phyloP scores from a whole-genome alignment of 768 basidiomycete species.

The Imleria badia region DNA sequence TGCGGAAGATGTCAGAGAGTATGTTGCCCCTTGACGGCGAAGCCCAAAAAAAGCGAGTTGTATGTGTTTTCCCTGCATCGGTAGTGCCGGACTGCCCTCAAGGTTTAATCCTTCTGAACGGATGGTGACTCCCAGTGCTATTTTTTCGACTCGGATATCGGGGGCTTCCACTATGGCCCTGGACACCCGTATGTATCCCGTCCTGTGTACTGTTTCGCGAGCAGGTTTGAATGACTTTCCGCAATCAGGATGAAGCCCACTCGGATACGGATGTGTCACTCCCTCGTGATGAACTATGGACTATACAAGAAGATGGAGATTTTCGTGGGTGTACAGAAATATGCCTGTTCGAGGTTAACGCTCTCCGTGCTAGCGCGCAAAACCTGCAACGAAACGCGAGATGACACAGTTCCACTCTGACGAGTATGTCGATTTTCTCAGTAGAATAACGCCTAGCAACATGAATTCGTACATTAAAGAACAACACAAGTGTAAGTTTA shows the following conservation, averaged over 20 bases:
- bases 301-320: conserved; percentile 99
- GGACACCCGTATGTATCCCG: conserved; percentile 77
- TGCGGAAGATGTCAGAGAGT: conserved; percentile 33
- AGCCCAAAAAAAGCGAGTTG: conserved; percentile 81
- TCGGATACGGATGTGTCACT: conserved; percentile 98
- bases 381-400: conserved; percentile 98
- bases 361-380: conserved; percentile 71
- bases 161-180: conserved; percentile 98
- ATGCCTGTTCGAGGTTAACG: not conserved
- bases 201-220: not conserved
- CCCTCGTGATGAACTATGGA: conserved; percentile 99
- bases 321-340: conserved; percentile 63
- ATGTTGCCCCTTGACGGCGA: conserved; percentile 73
- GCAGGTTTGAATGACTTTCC: not conserved
- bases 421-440: conserved; percentile 97
- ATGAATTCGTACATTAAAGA: conserved; percentile 93
- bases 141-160: conserved; percentile 99
- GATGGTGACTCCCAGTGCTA: conserved; percentile 66
- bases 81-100: conserved; percentile 4
- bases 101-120: not conserved
- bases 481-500: conserved; percentile 84
- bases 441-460: conserved; percentile 90
- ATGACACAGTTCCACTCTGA: conserved; percentile 99
- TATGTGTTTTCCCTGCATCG: conserved; percentile 41
- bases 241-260: conserved; percentile 88